phyloP scores from a whole-genome alignment of 257 asterid species.

The Salvia miltiorrhiza region DNA sequence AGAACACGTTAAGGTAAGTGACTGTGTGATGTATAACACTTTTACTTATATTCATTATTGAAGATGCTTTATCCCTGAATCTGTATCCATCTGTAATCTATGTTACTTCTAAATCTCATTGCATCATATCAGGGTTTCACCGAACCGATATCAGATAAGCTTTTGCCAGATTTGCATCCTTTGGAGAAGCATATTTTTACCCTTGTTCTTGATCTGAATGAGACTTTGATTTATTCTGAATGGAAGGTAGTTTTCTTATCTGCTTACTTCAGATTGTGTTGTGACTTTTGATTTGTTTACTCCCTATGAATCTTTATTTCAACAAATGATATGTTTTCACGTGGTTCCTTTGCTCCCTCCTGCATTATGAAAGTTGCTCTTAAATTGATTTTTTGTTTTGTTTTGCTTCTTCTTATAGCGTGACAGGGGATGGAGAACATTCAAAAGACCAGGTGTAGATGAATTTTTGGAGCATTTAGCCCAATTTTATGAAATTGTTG shows the following conservation, averaged over 20 bases:
- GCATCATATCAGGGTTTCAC: slow-evolving; percentile 55
- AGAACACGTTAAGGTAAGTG: slow-evolving; percentile 78
- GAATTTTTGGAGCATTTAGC: slow-evolving; percentile 81
- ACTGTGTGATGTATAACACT: slow-evolving; percentile 17
- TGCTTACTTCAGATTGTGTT: slow-evolving; percentile 16
- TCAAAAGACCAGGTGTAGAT: slow-evolving; percentile 94
- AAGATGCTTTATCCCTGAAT: not conserved
- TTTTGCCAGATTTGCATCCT: slow-evolving; percentile 85
- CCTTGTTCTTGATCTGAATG: slow-evolving; percentile 84
- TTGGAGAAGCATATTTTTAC: slow-evolving; percentile 81
- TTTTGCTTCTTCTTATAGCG: slow-evolving; percentile 47
- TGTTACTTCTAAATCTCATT: slow-evolving; percentile 5
- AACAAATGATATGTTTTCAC: not conserved
- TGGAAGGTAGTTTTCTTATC: slow-evolving; percentile 61
- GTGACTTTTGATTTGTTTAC: not conserved
- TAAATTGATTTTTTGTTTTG: not conserved
- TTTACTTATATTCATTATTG: slow-evolving; percentile 5
- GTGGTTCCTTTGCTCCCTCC: not conserved
- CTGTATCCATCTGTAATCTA: not conserved
- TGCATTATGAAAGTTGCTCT: not conserved
- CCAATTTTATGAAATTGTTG: slow-evolving; percentile 73
- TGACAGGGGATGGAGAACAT: slow-evolving; percentile 93
- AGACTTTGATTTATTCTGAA: slow-evolving; percentile 75
- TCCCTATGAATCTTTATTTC: not conserved
- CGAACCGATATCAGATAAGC: slow-evolving; percentile 89